Evolutionary conservation across 106 monocot species (phyloP), one percentile per base, ranked within the genome.

Genomic region (Xerophyta viscosa): DNA sequence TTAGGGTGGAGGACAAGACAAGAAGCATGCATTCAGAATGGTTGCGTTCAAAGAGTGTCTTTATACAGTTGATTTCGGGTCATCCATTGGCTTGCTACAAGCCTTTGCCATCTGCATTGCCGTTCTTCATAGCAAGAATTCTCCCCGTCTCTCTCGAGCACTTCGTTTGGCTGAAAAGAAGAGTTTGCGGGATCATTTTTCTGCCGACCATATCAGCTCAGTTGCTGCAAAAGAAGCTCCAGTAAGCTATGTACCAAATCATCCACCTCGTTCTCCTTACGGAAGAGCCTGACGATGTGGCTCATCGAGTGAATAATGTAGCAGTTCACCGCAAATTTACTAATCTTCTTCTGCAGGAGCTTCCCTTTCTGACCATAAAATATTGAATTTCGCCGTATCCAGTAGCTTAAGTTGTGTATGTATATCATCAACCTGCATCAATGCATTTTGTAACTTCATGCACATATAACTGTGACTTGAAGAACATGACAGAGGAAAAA

Each of bases 51-150:
- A 67, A 31, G 83, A 99, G 50, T 86, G 74, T 25, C 31, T 83
- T 2, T 90, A 83, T 52, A 77, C 79, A 10, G 80, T 91, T 15
- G 73, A 99, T 37, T 82, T 83, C 31, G 62, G 58, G 18, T 49
- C 73, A 37, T 80, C 86, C 36, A 64, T 99, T 41, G 50, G 58
- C 36, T 56, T 74, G n/a, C 56, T 83, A 29, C 98, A 99, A 48
- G 86, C 86, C 39, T 90, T 99, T 71, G 81, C 76, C 11, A 66
- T 90, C 17, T 82, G 76, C 28, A 65, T 98, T 37, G 61, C 89
- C 6, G 52, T 67, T 36, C 62, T 98, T 18, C 96, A 98, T 18
- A 53, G 67, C 31, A 62, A 25, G 57, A 67, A 56, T 14, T 60
- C 45, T 37, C 41, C 27, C 37, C 53, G 19, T 29, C 57, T 45